A percentile compares a stretch with the other conserved stretches of the same genome.
These are phyloP conservation scores for Chlamydomonas incerta DNA, from an alignment of 139 green algal species.

Conservation along the genomic window DNA sequence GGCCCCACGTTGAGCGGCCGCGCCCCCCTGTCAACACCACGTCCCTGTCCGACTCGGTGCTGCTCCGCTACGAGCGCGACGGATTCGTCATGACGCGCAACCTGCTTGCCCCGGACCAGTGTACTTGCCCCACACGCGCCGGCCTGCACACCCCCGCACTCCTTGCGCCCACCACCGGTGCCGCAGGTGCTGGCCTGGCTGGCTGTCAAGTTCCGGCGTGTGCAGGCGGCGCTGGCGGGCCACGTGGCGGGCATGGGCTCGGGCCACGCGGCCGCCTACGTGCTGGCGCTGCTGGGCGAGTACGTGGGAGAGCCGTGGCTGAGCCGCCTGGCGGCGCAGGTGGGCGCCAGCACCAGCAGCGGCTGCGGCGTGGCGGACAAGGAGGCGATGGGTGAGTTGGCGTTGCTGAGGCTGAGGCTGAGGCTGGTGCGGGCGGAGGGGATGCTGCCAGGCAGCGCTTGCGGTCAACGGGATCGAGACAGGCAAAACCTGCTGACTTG, in stretches of 20 bases:
- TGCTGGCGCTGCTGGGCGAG: conserved; percentile 6
- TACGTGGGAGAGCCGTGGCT: conserved; percentile 30
- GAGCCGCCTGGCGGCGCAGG: background rate
- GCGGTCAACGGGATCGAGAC: too few species aligned
- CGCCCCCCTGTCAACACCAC: conserved; percentile 2
- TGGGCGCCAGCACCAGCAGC: background rate
- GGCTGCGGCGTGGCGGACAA: background rate
- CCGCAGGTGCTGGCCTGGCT: conserved; percentile 42
- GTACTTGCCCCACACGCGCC: too few species aligned
- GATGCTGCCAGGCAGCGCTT: too few species aligned
- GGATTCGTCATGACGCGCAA: conserved; percentile 48
- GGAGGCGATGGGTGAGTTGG: background rate
- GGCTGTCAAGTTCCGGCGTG: conserved; percentile 4
- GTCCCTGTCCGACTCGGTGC: background rate
- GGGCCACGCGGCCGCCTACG: background rate
- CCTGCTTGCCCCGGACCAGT: conserved; percentile 28
- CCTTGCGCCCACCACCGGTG: too few species aligned
- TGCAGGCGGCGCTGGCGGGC: conserved; percentile 9
- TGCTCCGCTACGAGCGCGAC: conserved; percentile 55
- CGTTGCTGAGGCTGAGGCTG: too few species aligned
- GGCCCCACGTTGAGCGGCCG: background rate
- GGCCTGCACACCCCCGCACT: too few species aligned
- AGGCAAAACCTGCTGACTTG: too few species aligned
- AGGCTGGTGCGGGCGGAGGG: too few species aligned
- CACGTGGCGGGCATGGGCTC: conserved; percentile 31